phyloP scores from a whole-genome alignment of 73 alveolate genomes.

The Stentor roeselii region DNA sequence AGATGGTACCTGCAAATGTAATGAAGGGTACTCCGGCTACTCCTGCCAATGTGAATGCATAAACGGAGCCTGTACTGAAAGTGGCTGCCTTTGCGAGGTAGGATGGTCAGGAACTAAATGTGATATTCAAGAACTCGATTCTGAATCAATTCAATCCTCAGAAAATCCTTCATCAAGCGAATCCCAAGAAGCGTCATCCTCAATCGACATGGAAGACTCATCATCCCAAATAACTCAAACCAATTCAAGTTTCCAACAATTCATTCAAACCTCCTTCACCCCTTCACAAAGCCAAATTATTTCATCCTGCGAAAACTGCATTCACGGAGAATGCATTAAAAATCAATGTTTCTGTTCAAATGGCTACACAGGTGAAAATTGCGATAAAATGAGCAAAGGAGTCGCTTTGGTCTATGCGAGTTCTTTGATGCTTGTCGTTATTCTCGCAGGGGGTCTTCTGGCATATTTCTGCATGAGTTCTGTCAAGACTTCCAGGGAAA shows the following conservation, averaged over 20 bases:
- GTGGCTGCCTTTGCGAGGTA: conserved; percentile 15
- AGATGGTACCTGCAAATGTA: conserved; percentile 6
- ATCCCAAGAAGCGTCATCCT: neutral
- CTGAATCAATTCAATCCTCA: neutral
- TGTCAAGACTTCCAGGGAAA: no score
- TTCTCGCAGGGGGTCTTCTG: neutral
- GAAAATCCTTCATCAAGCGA: neutral
- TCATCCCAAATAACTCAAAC: neutral
- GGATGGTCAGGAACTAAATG: conserved; percentile 9
- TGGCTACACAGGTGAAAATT: neutral
- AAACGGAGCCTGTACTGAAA: conserved; percentile 1
- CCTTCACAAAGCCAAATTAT: neutral
- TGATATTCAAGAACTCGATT: neutral
- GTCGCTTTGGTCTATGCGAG: neutral
- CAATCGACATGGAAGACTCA: neutral
- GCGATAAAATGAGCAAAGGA: neutral
- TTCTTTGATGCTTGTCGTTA: neutral
- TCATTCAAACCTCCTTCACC: neutral
- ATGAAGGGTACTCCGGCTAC: conserved; percentile 6
- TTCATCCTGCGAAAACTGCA: neutral
- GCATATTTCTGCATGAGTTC: neutral
- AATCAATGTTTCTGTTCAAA: neutral
- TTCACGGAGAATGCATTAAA: neutral
- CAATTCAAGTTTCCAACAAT: neutral
- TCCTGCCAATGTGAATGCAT: conserved; percentile 3